These are phyloP conservation scores for Melastoma malabathricum DNA, from an alignment of 345 rosid species.

Conservation along the genomic window DNA sequence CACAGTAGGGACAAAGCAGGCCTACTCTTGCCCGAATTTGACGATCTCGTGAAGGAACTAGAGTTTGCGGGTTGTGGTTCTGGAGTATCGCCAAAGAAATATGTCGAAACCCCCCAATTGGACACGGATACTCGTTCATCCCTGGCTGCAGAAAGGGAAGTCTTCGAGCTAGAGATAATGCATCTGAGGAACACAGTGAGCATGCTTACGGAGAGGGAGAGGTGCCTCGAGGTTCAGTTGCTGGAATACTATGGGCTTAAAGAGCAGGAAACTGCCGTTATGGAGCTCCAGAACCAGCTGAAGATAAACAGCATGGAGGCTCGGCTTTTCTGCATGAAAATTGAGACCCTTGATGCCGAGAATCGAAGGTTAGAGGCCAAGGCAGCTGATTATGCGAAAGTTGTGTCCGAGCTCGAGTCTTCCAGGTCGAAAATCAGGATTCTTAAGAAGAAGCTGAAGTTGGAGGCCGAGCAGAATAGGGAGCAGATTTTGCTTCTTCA, in stretches of 20 bases:
- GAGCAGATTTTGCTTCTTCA: constrained; percentile 54
- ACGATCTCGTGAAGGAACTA: constrained; percentile 32
- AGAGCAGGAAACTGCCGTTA: constrained; percentile 57
- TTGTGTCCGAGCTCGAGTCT: constrained; percentile 39
- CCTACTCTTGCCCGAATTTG: constrained; percentile 43
- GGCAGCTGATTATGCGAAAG: constrained; percentile 36
- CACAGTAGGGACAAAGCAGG: constrained; percentile 26
- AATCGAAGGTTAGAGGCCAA: constrained; percentile 53
- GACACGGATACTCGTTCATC: constrained; percentile 25
- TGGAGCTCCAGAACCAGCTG: constrained; percentile 73
- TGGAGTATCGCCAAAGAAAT: constrained; percentile 17
- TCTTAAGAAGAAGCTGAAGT: constrained; percentile 53
- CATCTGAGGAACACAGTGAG: constrained; percentile 41
- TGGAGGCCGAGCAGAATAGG: constrained; percentile 57
- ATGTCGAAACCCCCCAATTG: constrained; percentile 19
- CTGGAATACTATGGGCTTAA: constrained; percentile 76
- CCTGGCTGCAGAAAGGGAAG: constrained; percentile 26
- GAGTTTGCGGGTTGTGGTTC: constrained; percentile 15
- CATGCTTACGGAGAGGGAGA: constrained; percentile 58
- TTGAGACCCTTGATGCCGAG: constrained; percentile 55
- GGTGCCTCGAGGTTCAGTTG: constrained; percentile 55
- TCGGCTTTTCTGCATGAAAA: constrained; percentile 52
- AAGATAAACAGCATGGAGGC: constrained; percentile 64
- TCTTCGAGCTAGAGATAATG: constrained; percentile 48
- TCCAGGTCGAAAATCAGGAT: constrained; percentile 42